A percentile compares a stretch with the other conserved stretches of the same genome.
Evolutionary conservation across 1,284 basidiomycete species (phyloP).

Genomic region (Marasmius tenuissimus): DNA sequence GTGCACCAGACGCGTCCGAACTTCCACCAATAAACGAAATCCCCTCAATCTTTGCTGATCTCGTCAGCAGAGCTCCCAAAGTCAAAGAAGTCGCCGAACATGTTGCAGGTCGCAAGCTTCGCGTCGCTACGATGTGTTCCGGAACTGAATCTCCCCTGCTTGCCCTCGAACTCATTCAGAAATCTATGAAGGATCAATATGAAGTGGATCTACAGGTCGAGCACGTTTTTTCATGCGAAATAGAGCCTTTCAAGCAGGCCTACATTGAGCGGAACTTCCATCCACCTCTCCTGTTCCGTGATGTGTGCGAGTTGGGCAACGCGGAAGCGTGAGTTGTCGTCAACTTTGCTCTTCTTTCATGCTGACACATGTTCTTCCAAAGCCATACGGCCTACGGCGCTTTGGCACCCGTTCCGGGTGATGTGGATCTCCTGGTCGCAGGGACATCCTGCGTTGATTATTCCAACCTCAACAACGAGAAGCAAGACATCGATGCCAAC

Average conservation of each 20-base stretch:
- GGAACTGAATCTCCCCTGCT: slow-evolving; percentile 94
- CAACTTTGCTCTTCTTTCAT: slow-evolving; percentile 1
- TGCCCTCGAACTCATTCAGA: slow-evolving; percentile 83
- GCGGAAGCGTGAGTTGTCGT: slow-evolving; percentile 61
- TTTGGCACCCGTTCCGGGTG: slow-evolving; percentile 81
- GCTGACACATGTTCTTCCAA: slow-evolving; percentile 11
- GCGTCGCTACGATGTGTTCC: slow-evolving; percentile 97
- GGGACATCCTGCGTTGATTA: slow-evolving; percentile 98
- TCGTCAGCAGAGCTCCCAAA: slow-evolving; percentile 71
- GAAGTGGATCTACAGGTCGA: slow-evolving; percentile 71
- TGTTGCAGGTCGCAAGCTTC: slow-evolving; percentile 80
- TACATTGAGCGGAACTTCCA: slow-evolving; percentile 97
- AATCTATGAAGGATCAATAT: slow-evolving; percentile 71
- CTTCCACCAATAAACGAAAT: slow-evolving; percentile 85
- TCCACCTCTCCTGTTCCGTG: slow-evolving; percentile 89
- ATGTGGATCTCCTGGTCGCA: slow-evolving; percentile 88
- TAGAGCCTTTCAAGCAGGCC: slow-evolving; percentile 97
- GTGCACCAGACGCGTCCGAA: slow-evolving; percentile 32
- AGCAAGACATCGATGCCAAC: slow-evolving; percentile 84
- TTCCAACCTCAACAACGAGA: slow-evolving; percentile 91
- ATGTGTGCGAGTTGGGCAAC: slow-evolving; percentile 89
- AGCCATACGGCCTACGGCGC: slow-evolving; percentile 93
- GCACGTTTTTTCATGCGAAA: slow-evolving; percentile 97
- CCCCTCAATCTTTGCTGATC: slow-evolving; percentile 82
- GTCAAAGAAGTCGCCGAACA: slow-evolving; percentile 70